Evolutionary conservation across 441 rosid species (phyloP).

Genomic region (Cnidoscolus chayamansa): DNA sequence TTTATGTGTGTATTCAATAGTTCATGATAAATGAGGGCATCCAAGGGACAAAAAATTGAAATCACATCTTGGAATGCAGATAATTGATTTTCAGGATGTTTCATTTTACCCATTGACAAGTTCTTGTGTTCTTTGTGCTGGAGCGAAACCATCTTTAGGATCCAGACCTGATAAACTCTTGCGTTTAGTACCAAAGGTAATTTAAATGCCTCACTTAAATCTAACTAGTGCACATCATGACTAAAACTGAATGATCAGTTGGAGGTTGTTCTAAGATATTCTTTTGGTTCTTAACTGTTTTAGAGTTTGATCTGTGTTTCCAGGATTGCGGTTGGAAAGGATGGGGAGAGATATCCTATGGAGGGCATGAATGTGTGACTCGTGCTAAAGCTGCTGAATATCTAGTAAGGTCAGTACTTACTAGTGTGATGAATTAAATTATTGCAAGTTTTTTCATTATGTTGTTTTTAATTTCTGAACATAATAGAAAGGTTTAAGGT

Average conservation of each 20-base stretch:
- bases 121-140: conserved; percentile 59
- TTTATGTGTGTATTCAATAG: conserved; percentile 13
- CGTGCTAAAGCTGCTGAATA: conserved; percentile 88
- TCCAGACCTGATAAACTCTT: conserved; percentile 64
- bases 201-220: conserved; percentile 4
- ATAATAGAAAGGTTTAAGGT: conserved; percentile 3
- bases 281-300: conserved; percentile 9
- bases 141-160: conserved; percentile 60
- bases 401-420: conserved; percentile 44
- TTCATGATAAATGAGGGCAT: background rate
- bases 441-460: background rate
- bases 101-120: conserved; percentile 59
- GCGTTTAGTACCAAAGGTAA: conserved; percentile 72
- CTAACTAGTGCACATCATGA: background rate
- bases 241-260: background rate
- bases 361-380: conserved; percentile 63
- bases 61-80: conserved; percentile 40
- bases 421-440: conserved; percentile 9
- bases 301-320: conserved; percentile 17
- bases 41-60: conserved; percentile 10
- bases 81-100: conserved; percentile 67
- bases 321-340: conserved; percentile 90
- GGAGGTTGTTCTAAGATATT: background rate
- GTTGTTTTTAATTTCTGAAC: conserved; percentile 1
- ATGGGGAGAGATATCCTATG: conserved; percentile 98